Conservation (phyloP, 805 yeast genomes). For the Cyberlindnera americana region DNA sequence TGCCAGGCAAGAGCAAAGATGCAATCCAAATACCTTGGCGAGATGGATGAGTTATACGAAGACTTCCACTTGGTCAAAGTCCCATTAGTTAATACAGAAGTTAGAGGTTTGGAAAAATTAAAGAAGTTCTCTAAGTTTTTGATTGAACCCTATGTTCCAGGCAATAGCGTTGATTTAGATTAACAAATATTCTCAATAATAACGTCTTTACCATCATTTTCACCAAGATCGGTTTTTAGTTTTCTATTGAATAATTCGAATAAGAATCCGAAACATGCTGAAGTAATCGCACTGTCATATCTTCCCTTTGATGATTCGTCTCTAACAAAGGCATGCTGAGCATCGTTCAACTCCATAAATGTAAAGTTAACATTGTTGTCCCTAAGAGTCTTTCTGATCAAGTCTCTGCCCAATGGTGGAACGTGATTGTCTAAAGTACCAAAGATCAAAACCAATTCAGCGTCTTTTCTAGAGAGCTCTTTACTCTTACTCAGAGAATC, state of each 20-base stretch:
- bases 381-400: constrained; percentile 59
- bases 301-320: constrained; percentile 80
- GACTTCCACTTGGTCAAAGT: constrained; percentile 95
- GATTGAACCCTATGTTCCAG: constrained; percentile 72
- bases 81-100: constrained; percentile 93
- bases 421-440: constrained; percentile 81
- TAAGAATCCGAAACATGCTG: constrained; percentile 62
- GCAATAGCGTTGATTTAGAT: constrained; percentile 27
- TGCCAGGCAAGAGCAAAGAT: constrained; percentile 91
- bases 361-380: constrained; percentile 60
- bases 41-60: constrained; percentile 93
- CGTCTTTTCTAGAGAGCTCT: constrained; percentile 47
- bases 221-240: constrained; percentile 65
- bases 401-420: constrained; percentile 71
- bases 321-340: constrained; percentile 81
- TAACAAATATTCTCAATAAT: constrained; percentile 64
- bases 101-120: constrained; percentile 86
- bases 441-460: constrained; percentile 64
- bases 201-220: constrained; percentile 46
- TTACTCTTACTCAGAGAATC: constrained; percentile 57
- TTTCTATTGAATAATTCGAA: constrained; percentile 68
- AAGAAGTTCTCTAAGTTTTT: constrained; percentile 80
- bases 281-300: constrained; percentile 74
- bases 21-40: constrained; percentile 93
- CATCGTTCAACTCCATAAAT: constrained; percentile 70